phyloP scores from a whole-genome alignment of 1,284 basidiomycete genomes.

The Austroboletus olivaceoglutinosus region DNA sequence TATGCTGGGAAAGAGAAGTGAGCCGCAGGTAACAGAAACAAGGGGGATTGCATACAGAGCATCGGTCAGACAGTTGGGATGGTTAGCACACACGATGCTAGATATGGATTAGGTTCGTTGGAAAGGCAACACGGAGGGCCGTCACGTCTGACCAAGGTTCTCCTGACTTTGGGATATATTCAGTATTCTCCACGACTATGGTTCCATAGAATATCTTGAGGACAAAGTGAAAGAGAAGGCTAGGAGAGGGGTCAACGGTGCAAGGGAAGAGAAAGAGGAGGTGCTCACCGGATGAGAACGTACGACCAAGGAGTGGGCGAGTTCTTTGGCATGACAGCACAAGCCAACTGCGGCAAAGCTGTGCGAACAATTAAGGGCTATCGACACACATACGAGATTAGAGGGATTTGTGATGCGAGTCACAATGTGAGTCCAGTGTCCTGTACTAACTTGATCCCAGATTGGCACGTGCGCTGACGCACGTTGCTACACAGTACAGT shows the following conservation, averaged over 20 bases:
- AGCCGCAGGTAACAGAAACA: slow-evolving; percentile 1
- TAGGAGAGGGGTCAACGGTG: slow-evolving; percentile 23
- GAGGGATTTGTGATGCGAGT: no score
- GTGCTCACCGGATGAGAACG: slow-evolving; percentile 54
- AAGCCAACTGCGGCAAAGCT: neutral
- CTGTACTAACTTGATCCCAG: no score
- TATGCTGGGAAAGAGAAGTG: slow-evolving; percentile 42
- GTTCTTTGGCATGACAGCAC: neutral
- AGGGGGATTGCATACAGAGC: slow-evolving; percentile 59
- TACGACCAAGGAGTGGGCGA: slow-evolving; percentile 62
- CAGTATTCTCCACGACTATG: slow-evolving; percentile 79
- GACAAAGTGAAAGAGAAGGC: slow-evolving; percentile 71
- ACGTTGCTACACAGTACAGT: no score
- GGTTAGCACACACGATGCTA: slow-evolving; percentile 75
- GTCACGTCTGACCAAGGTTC: slow-evolving; percentile 58
- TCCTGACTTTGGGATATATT: slow-evolving; percentile 68
- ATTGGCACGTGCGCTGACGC: no score
- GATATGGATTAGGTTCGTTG: neutral
- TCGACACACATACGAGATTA: no score
- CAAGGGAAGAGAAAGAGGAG: neutral
- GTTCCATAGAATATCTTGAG: slow-evolving; percentile 86
- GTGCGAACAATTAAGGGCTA: neutral
- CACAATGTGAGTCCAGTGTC: no score
- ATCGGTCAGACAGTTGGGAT: slow-evolving; percentile 83
- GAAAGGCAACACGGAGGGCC: slow-evolving; percentile 27